A percentile compares a stretch with the other conserved stretches of the same genome.
Evolutionary conservation across 345 rosid species (phyloP).

Genomic region (Arabidopsis suecica): DNA sequence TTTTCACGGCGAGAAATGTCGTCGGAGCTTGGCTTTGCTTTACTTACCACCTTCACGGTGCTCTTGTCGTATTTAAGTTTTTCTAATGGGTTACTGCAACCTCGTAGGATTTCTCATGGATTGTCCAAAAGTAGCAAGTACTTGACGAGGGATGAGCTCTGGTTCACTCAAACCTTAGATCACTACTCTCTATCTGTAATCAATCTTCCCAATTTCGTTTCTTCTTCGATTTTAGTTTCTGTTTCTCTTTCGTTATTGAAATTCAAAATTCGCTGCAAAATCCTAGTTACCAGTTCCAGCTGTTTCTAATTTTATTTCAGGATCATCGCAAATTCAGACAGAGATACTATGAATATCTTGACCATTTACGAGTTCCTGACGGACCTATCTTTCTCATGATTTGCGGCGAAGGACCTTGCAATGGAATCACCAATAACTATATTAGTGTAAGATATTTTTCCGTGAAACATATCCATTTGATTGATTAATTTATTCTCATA

Average conservation of each 20-base stretch:
- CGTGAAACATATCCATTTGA: background rate
- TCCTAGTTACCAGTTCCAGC: background rate
- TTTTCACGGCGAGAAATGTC: constrained; percentile 38
- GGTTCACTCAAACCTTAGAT: constrained; percentile 90
- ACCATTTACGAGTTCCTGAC: constrained; percentile 63
- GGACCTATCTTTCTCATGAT: constrained; percentile 83
- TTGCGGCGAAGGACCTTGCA: constrained; percentile 85
- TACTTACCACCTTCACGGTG: constrained; percentile 18
- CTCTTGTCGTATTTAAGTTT: constrained; percentile 24
- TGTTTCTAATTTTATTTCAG: constrained; percentile 47
- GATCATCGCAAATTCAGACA: constrained; percentile 72
- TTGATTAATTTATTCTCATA: background rate
- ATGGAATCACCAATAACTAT: constrained; percentile 82
- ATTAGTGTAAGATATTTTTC: constrained; percentile 52
- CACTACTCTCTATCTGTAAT: constrained; percentile 83
- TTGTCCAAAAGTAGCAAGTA: constrained; percentile 47
- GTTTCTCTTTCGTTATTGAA: background rate
- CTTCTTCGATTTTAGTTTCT: constrained; percentile 1
- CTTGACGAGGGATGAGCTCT: constrained; percentile 73
- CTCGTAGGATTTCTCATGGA: constrained; percentile 50
- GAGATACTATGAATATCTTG: constrained; percentile 83
- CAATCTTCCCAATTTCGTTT: constrained; percentile 7
- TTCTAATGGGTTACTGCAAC: constrained; percentile 51
- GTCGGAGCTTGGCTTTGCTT: constrained; percentile 28
- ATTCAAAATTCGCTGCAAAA: constrained; percentile 9